Conservation (phyloP, 2,329 filamentous ascomycete species). For the Colletotrichum sp. region DNA sequence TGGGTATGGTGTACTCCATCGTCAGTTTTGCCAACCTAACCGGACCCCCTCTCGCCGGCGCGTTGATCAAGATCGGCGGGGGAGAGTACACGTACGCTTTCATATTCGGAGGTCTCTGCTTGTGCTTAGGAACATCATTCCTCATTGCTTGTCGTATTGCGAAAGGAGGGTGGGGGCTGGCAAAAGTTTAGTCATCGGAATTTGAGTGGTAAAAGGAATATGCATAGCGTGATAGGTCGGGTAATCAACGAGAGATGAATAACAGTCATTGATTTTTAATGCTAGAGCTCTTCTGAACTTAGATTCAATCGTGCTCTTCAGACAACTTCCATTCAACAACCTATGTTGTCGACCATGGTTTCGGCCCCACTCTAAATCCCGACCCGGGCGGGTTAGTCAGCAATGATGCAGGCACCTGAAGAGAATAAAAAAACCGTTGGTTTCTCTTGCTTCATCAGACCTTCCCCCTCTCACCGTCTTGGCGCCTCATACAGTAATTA, state of each 20-base stretch:
- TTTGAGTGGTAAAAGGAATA: neutral
- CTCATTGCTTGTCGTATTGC: neutral
- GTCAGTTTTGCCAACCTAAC: conserved; percentile 57
- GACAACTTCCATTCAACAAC: neutral
- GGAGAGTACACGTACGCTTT: neutral
- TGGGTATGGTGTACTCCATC: conserved; percentile 59
- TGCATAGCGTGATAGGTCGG: neutral
- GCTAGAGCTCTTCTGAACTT: neutral
- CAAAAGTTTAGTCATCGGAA: neutral
- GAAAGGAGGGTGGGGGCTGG: neutral
- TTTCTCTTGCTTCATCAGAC: neutral
- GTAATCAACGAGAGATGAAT: neutral
- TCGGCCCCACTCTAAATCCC: neutral
- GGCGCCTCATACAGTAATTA: neutral
- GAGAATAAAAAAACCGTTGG: neutral
- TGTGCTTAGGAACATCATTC: neutral
- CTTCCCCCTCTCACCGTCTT: neutral
- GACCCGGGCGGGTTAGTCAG: neutral
- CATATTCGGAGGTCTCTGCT: neutral
- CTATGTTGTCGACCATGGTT: neutral
- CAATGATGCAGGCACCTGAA: neutral
- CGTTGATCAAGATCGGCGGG: conserved; percentile 45
- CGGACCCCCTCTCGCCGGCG: conserved; percentile 56
- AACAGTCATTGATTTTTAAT: neutral
- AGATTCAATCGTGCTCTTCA: neutral